phyloP scores from a whole-genome alignment of 306 rosid species.

The Potentilla sterilis region DNA sequence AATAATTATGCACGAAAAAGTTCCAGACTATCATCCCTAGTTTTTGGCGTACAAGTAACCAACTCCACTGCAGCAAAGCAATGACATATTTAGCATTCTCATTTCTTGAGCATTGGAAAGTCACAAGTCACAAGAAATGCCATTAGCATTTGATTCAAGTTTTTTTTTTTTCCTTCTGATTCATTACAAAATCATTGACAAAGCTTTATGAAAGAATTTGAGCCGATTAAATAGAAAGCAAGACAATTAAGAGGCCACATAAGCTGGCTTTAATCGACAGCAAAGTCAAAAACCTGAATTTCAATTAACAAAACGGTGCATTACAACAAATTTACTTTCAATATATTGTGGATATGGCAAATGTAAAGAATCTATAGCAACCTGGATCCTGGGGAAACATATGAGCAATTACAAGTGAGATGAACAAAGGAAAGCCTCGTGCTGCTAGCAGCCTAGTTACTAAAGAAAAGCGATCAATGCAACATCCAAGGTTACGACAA shows the following conservation, averaged over 20 bases:
- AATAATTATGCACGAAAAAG: neutral
- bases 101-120: neutral
- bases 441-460: constrained; percentile 14
- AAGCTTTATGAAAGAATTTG: neutral
- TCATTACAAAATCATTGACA: neutral
- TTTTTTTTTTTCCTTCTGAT: neutral
- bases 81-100: neutral
- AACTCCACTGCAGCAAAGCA: neutral
- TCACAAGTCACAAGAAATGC: neutral
- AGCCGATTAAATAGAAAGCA: neutral
- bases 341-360: neutral
- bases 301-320: neutral
- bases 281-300: neutral
- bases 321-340: constrained; percentile 14
- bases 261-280: neutral
- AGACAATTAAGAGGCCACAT: neutral
- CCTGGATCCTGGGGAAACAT: neutral
- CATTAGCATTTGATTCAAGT: neutral
- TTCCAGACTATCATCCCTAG: neutral
- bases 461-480: neutral
- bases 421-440: neutral
- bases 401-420: neutral
- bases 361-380: neutral
- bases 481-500: constrained; percentile 56
- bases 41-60: neutral